Evolutionary conservation across 1,139 yeast genomes (phyloP), one percentile per base, ranked within the genome.

Genomic region (Diutina rugosa): DNA sequence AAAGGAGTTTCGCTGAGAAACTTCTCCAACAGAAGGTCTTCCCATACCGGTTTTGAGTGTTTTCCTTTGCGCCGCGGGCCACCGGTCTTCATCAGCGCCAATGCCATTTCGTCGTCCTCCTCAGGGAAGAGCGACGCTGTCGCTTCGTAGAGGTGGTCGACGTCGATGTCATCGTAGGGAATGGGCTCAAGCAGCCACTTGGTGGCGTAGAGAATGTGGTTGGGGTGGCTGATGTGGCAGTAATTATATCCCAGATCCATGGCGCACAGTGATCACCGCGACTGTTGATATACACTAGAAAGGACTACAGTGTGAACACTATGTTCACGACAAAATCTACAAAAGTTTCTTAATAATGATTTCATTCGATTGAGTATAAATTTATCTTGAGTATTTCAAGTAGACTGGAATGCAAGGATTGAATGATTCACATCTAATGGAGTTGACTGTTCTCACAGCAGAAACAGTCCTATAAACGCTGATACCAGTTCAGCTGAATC

Each of bases 131-230:
- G 60, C 48, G 59, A 63, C 14, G 72, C 61, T 1, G 77, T 72
- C 4, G 76, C 74, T 38, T 75, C 78, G 38, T 72, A 61, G 16
- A 76, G 65, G 4, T 67, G 62, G 21, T 67, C 70, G 21, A 78
- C 73, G 56, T 76, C 79, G 30, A 76, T 73, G 56, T 73, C 78
- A 59, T 74, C 77, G 58, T 65, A 74, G 0, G 78, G 74, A 41
- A 76, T 69, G 4, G 73, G 70, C 8, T 71, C 76, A 56, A 74
- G 76, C 30, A 65, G 66, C 80, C 80, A 76, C 52, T 70, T 67
- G 58, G 74, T 79, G 68, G 73, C 71, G 58, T 71, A 73, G 1
- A 73, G 61, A 18, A 74, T 77, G 59, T 72, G 77, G 63, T 74
- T 73, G 46, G 73, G 68, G 60, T 74, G 69, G 55, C 67, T 70